Percentiles rank a stretch among this genome's conserved stretches.
Evolutionary conservation across 129 eudicot species (phyloP).

Genomic region (Dittrichia graveolens): DNA sequence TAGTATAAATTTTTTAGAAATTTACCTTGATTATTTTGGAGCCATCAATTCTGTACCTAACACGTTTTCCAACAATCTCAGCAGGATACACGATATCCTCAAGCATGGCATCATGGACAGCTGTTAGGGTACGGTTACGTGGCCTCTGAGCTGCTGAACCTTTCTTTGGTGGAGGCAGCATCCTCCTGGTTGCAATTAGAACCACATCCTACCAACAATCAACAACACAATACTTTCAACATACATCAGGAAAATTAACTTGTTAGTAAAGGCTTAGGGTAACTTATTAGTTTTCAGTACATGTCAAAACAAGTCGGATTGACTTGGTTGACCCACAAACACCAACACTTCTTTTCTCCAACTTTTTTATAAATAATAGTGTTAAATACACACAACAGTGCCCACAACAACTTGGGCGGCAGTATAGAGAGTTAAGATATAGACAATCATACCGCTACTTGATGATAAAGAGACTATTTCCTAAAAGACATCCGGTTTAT

Average conservation of each 20-base stretch:
- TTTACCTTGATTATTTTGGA: constrained; percentile 70
- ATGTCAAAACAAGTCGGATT: no score
- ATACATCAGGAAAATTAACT: background rate
- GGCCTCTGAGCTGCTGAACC: constrained; percentile 75
- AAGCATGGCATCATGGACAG: constrained; percentile 72
- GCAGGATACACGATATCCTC: constrained; percentile 70
- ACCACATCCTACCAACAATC: constrained; percentile 57
- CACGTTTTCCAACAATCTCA: constrained; percentile 74
- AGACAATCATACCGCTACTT: no score
- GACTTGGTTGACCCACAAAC: no score
- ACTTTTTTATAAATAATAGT: no score
- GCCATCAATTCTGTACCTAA: constrained; percentile 63
- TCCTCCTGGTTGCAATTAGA: constrained; percentile 68
- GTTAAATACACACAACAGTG: no score
- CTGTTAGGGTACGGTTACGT: constrained; percentile 63
- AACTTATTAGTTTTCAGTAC: no score
- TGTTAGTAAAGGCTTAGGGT: no score
- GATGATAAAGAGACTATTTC: no score
- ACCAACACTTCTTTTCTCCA: no score
- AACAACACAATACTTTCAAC: background rate
- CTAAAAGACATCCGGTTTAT: no score
- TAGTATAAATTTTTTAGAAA: background rate
- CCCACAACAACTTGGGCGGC: no score
- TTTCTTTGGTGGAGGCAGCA: constrained; percentile 71
- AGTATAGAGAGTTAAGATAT: no score